Evolutionary conservation across 2,329 filamentous ascomycete species (phyloP).

Genomic region (Davidsoniella eucalypti): DNA sequence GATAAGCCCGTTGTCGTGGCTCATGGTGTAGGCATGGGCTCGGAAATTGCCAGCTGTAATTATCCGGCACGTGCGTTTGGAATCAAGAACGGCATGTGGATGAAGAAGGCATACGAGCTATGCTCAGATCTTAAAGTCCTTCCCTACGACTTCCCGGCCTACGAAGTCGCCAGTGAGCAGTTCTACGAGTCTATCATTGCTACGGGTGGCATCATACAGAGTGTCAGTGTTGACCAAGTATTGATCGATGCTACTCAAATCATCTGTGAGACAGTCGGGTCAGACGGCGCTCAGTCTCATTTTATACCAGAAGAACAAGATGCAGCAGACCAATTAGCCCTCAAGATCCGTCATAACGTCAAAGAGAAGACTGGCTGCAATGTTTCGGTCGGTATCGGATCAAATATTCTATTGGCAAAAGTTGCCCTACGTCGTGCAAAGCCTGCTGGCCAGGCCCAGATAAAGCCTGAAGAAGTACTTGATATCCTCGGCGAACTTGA

Average conservation of each 20-base stretch:
- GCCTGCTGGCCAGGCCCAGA: conserved; percentile 79
- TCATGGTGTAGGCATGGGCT: conserved; percentile 68
- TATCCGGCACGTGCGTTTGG: conserved; percentile 77
- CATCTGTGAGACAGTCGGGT: conserved; percentile 48
- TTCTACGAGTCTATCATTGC: conserved; percentile 79
- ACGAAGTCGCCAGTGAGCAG: conserved; percentile 73
- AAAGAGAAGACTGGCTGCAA: conserved; percentile 63
- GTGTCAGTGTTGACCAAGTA: conserved; percentile 92
- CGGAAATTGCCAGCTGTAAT: conserved; percentile 95
- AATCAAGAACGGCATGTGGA: conserved; percentile 98
- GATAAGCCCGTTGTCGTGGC: conserved; percentile 79
- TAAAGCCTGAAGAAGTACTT: conserved; percentile 65
- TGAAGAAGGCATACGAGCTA: conserved; percentile 71
- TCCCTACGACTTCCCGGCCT: conserved; percentile 90
- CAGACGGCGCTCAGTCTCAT: conserved; percentile 33
- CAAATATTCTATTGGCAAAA: conserved; percentile 81
- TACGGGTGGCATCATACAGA: conserved; percentile 73
- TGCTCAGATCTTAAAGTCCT: conserved; percentile 77
- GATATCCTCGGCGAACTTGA: conserved; percentile 61
- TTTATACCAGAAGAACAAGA: conserved; percentile 39
- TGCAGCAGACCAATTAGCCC: conserved; percentile 52
- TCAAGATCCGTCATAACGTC: conserved; percentile 48
- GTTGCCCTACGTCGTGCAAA: conserved; percentile 83
- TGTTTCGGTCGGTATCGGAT: conserved; percentile 84
- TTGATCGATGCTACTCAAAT: conserved; percentile 65